These are phyloP conservation scores for Heritiera littoralis DNA, from an alignment of 345 rosid species.

Conservation along the genomic window DNA sequence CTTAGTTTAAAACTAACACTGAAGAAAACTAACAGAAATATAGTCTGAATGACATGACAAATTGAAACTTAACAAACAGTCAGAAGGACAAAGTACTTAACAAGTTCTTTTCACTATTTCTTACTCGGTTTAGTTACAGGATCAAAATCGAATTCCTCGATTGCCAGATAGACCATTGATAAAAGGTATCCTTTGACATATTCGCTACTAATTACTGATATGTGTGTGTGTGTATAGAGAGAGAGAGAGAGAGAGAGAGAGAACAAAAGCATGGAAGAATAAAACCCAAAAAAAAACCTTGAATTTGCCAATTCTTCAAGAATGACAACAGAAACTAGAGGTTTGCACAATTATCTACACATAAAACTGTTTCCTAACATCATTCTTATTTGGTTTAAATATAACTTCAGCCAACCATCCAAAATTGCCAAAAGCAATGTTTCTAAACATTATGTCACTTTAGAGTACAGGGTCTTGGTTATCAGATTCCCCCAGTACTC, in stretches of 20 bases:
- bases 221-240: no score
- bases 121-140: not conserved
- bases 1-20: not conserved
- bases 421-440: not conserved
- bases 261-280: not conserved
- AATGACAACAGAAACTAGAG: not conserved
- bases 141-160: not conserved
- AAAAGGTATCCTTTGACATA: not conserved
- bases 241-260: no score
- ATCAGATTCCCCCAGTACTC: not conserved
- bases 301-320: not conserved
- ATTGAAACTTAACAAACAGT: not conserved
- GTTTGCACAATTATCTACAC: not conserved
- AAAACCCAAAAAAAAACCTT: not conserved
- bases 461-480: not conserved
- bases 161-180: not conserved
- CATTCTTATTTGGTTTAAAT: not conserved
- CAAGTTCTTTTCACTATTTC: not conserved
- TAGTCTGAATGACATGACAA: not conserved
- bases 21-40: not conserved
- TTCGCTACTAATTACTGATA: not conserved
- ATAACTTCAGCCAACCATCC: not conserved
- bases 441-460: not conserved
- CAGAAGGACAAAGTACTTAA: not conserved
- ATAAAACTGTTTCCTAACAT: not conserved